Percentiles rank a stretch among this genome's conserved stretches.
Evolutionary conservation across 345 rosid genomes (phyloP).

Genomic region (Euclidium syriacum): DNA sequence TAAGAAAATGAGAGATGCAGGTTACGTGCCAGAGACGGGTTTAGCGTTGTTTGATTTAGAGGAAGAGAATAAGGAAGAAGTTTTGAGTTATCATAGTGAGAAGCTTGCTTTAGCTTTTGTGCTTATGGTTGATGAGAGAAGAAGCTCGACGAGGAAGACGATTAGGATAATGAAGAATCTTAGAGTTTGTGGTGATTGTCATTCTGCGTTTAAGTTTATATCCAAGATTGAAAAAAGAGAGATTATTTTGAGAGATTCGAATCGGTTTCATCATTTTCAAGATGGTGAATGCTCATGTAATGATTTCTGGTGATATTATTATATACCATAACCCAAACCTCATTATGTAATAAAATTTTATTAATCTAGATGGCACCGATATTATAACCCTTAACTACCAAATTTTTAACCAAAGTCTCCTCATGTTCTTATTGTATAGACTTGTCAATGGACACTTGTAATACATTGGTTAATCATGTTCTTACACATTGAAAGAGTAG

Average conservation of each 20-base stretch:
- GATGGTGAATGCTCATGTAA: constrained; percentile 72
- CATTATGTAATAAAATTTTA: too few species aligned
- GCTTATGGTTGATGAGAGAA: constrained; percentile 48
- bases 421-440: too few species aligned
- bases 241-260: constrained; percentile 74
- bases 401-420: too few species aligned
- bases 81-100: constrained; percentile 80
- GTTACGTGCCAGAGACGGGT: constrained; percentile 71
- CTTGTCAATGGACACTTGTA: too few species aligned
- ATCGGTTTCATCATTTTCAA: constrained; percentile 85
- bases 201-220: constrained; percentile 72
- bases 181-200: constrained; percentile 82
- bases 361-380: too few species aligned
- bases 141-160: constrained; percentile 49
- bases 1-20: constrained; percentile 64
- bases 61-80: constrained; percentile 77
- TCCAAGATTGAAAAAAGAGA: constrained; percentile 56
- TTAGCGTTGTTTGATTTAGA: constrained; percentile 79
- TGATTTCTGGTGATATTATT: constrained; percentile 89
- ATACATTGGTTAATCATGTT: too few species aligned
- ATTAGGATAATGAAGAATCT: constrained; percentile 95
- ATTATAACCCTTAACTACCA: too few species aligned
- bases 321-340: too few species aligned
- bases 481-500: too few species aligned
- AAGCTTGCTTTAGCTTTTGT: constrained; percentile 82